These are phyloP conservation scores for Porodaedalea pini DNA, from an alignment of 1,284 basidiomycete species.

Conservation along the genomic window DNA sequence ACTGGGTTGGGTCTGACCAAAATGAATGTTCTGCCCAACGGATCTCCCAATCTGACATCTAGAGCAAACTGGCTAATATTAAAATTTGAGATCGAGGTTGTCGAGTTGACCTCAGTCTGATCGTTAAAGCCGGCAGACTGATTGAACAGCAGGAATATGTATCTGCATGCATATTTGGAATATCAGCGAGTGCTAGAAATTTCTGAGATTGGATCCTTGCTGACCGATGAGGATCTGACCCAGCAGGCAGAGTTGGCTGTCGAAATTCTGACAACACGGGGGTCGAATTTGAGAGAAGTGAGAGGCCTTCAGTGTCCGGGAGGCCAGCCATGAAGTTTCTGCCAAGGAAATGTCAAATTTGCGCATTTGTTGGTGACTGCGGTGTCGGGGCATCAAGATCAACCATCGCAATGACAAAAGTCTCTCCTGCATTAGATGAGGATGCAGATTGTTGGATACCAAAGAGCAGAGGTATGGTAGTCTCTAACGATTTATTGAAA, in stretches of 20 bases:
- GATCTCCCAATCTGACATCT: conserved; percentile 28
- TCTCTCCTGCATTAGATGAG: conserved; percentile 15
- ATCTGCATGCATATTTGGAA: conserved; percentile 21
- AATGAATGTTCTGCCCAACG: conserved; percentile 33
- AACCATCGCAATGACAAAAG: conserved; percentile 44
- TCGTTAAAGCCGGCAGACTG: conserved; percentile 29
- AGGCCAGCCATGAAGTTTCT: conserved; percentile 37
- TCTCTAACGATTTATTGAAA: conserved; percentile 11
- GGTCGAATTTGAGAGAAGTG: conserved; percentile 35
- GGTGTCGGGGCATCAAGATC: conserved; percentile 50
- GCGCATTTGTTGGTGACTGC: conserved; percentile 37
- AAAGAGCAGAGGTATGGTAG: conserved; percentile 19
- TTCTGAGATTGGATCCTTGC: conserved; percentile 19
- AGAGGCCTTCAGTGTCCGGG: conserved; percentile 19
- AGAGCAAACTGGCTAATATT: conserved; percentile 31
- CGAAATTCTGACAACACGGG: conserved; percentile 39
- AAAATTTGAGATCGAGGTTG: conserved; percentile 29
- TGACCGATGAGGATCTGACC: conserved; percentile 49
- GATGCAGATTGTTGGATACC: conserved; percentile 5
- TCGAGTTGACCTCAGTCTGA: conserved; percentile 24
- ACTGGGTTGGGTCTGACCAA: conserved; percentile 25
- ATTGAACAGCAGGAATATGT: conserved; percentile 30
- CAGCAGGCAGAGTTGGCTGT: conserved; percentile 40
- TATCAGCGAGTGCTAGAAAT: not conserved
- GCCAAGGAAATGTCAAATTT: conserved; percentile 45